These are phyloP conservation scores for Pseudogymnoascus sp. DNA, from an alignment of 2,329 filamentous ascomycete genomes.

Conservation along the genomic window DNA sequence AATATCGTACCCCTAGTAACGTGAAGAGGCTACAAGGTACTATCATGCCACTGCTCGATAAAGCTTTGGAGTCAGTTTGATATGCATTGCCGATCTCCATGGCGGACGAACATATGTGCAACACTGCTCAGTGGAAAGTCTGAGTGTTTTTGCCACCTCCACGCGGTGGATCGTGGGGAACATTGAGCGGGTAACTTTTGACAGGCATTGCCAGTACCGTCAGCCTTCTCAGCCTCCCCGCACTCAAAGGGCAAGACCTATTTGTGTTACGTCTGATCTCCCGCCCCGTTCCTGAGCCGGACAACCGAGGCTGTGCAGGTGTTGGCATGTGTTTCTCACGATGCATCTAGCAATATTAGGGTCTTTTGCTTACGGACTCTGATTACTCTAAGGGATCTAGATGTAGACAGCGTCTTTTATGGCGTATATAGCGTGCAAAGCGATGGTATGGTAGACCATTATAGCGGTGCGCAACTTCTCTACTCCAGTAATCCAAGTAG, in stretches of 20 bases:
- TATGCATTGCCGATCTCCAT: background rate
- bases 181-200: background rate
- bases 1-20: background rate
- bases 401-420: background rate
- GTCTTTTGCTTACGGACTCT: background rate
- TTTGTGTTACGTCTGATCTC: background rate
- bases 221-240: background rate
- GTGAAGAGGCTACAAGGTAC: background rate
- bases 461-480: background rate
- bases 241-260: background rate
- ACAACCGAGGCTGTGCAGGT: background rate
- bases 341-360: background rate
- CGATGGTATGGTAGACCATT: background rate
- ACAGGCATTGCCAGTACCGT: background rate
- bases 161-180: background rate
- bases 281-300: constrained; percentile 1
- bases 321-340: background rate
- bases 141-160: background rate
- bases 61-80: background rate
- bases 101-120: background rate
- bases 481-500: background rate
- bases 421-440: background rate
- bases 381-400: background rate
- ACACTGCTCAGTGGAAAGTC: background rate
- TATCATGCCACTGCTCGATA: background rate